Conservation (phyloP, 2,329 filamentous ascomycete species). For the Colletotrichum tamarilloi region DNA sequence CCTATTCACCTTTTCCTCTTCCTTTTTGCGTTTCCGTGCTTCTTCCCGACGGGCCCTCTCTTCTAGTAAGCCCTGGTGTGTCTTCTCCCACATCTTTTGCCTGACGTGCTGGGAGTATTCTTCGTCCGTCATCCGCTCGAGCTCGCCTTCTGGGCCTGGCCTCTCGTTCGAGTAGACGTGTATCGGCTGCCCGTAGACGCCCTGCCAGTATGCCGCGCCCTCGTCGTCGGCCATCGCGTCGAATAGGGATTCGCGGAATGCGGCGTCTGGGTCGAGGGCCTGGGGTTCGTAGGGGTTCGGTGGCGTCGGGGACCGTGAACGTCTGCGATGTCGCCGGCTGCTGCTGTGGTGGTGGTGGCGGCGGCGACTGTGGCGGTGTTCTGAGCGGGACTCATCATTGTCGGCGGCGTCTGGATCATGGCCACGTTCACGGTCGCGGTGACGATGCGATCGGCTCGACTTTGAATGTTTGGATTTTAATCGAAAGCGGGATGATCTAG, state of each 20-base stretch:
- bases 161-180: constrained; percentile 75
- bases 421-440: constrained; percentile 40
- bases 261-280: constrained; percentile 73
- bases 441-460: constrained; percentile 38
- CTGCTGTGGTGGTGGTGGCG: constrained; percentile 41
- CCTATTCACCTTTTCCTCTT: constrained; percentile 60
- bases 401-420: constrained; percentile 18
- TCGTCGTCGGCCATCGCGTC: constrained; percentile 98
- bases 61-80: constrained; percentile 83
- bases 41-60: constrained; percentile 74
- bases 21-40: constrained; percentile 60
- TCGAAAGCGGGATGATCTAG: constrained; percentile 50
- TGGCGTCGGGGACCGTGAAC: constrained; percentile 57
- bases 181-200: constrained; percentile 95
- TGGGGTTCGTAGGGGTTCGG: constrained; percentile 58
- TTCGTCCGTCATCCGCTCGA: constrained; percentile 92
- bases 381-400: constrained; percentile 35
- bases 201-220: constrained; percentile 93
- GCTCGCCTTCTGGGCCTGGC: constrained; percentile 59
- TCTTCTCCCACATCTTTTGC: constrained; percentile 94
- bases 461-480: constrained; percentile 52
- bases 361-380: constrained; percentile 43
- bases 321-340: constrained; percentile 42
- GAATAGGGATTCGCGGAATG: constrained; percentile 94
- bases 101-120: constrained; percentile 91